Evolutionary conservation across 1,284 basidiomycete species (phyloP), one percentile per base, ranked within the genome.

Genomic region (Moniliella sp.): DNA sequence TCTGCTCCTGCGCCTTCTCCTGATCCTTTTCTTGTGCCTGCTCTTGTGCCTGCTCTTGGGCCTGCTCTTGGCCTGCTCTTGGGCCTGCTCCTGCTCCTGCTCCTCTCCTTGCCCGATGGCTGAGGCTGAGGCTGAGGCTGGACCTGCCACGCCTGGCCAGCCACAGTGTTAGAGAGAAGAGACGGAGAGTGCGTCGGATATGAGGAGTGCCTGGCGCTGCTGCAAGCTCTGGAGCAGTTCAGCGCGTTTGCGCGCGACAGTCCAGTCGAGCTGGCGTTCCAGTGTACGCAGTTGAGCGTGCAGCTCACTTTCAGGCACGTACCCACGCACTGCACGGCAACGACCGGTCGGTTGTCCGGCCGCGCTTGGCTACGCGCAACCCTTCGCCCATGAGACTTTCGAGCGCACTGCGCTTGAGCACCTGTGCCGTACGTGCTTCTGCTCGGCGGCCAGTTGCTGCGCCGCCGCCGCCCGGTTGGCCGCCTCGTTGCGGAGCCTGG

Each of bases 211-310:
- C 3, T 30, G 18, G 5, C 9, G 10, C 23, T 28, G 62, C 71
- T 38, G 48, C 75, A 19, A 11, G 18, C 25, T 18, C 15, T 59
- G 55, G 25, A 46, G 46, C 5, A 59, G 73, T 56, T 94, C 88
- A 8, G 78, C 77, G 43, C 72, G 74, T 61, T 91, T 91, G 44
- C 88, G 68, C 46, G 74, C 74, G 63, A 91, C 75, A 4, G 81
- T 88, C 88, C 88, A 94, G 62, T 94, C 86, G 7, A 94, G 67
- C 58, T 77, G 79, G 40, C 78, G 71, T 62, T 93, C 86, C 69
- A 82, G 78, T 39, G 78, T 75, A 28, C 86, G 65, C 18, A 94
- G 66, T 50, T 79, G 74, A 36, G 73, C 70, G 62, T 93, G 94
- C 68, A 88, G 78, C 33, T 14, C 80, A 79, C 31, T 54, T 33